Evolutionary conservation across 768 basidiomycete genomes (phyloP), one percentile per base, ranked within the genome.

Genomic region (Suillus sp.): DNA sequence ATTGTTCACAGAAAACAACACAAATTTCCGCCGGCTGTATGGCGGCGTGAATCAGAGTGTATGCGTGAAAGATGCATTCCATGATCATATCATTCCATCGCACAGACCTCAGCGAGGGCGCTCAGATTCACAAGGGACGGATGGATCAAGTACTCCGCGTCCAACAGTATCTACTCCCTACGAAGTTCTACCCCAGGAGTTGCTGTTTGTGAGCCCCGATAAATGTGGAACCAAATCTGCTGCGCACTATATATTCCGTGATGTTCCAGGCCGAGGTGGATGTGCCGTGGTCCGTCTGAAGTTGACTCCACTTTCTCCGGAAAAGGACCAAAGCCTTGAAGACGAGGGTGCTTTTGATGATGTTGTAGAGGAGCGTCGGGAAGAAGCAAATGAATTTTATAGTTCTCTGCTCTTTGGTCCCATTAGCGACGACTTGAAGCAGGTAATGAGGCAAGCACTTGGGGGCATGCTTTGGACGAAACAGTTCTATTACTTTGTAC

Each of bases 391-490:
- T 73, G 97, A 99, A 77, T 99, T 99, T 73, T 99, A 98, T 76
- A 81, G 83, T 45, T 82, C 85, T 5, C 82, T 99, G 60, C 87
- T 88, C 45, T 83, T 88, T 67, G 94, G 94, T 4, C 87, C 92
- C 16, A 89, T 96, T 71, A 92, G 86, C 70, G 94, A 97, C 63
- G 97, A 99, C 77, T 78, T 99, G 69, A 89, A 88, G 74, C 96
- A 96, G 75, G 91, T 99, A 68, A 97, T 93, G 93, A 83, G 97
- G 65, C 97, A 99, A 78, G 97, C 96, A 25, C 78, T 99, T 56
- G 88, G 88, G 25, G 97, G 97, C 13, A 99, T 99, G 97, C 78
- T 99, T 59, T 99, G 97, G 96, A 95, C 93, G 53, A 99, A 99
- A 79, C 97, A 99, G 72, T 93, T 88, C 76, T 99, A 99, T 79